These are phyloP conservation scores for Allium sativum DNA, from an alignment of 106 monocot genomes.

Conservation along the genomic window DNA sequence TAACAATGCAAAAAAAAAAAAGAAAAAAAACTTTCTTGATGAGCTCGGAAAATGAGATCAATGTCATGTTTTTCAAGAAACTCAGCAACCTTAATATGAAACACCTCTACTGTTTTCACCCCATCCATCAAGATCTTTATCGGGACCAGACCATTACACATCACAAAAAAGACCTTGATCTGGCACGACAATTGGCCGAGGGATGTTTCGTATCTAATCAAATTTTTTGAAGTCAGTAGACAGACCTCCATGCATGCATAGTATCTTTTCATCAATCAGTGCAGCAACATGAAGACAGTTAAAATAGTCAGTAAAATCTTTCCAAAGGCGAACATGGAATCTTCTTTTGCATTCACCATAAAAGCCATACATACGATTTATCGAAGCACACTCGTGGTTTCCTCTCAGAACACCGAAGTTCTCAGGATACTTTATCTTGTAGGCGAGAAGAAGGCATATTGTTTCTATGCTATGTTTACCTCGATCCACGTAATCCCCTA, in stretches of 20 bases:
- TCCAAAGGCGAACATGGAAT: conserved; percentile 62
- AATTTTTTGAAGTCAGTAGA: conserved; percentile 45
- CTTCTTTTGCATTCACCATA: too few relatives aligned
- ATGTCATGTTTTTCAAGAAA: too few relatives aligned
- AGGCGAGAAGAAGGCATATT: too few relatives aligned
- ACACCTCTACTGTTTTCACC: conserved; percentile 50
- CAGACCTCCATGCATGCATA: conserved; percentile 61
- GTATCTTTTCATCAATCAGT: conserved; percentile 37
- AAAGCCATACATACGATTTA: conserved; percentile 59
- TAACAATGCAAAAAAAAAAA: too few relatives aligned
- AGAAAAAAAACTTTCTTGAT: too few relatives aligned
- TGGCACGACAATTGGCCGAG: conserved; percentile 45
- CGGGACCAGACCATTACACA: conserved; percentile 60
- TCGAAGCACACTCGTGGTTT: too few relatives aligned
- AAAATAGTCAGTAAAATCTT: conserved; percentile 60
- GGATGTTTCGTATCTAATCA: conserved; percentile 32
- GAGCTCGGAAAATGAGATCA: too few relatives aligned
- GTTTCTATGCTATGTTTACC: too few relatives aligned
- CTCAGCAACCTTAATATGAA: too few relatives aligned
- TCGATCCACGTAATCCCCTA: too few relatives aligned
- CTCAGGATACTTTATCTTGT: conserved; percentile 59
- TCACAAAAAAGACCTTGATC: conserved; percentile 57
- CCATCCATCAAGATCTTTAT: conserved; percentile 32
- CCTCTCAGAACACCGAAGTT: conserved; percentile 48
- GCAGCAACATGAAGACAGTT: conserved; percentile 58